Percentiles rank a stretch among this genome's conserved stretches.
Evolutionary conservation across 1,284 basidiomycete species (phyloP).

Genomic region (Flammula alnicola): DNA sequence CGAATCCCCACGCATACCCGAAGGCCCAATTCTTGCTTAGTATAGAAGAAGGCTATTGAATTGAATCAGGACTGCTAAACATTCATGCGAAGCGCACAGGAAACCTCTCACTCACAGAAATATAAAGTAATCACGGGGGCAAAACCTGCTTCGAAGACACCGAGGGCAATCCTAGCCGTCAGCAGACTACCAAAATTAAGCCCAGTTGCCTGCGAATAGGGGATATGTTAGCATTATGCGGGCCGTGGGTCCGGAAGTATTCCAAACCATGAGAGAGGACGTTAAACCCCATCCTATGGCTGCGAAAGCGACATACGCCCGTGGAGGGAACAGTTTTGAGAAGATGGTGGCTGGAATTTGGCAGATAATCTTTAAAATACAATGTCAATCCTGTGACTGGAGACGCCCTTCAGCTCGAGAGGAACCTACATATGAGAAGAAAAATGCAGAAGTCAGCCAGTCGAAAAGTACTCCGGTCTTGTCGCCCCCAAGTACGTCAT

Average conservation of each 20-base stretch:
- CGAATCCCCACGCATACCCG: slow-evolving; percentile 39
- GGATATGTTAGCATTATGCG: slow-evolving; percentile 6
- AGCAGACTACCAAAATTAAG: slow-evolving; percentile 64
- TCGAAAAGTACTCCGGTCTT: slow-evolving; percentile 68
- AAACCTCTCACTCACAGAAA: slow-evolving; percentile 53
- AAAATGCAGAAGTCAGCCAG: slow-evolving; percentile 78
- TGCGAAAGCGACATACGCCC: slow-evolving; percentile 66
- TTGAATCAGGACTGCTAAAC: background rate
- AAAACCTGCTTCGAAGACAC: slow-evolving; percentile 76
- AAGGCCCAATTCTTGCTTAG: slow-evolving; percentile 71
- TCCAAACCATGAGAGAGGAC: slow-evolving; percentile 69
- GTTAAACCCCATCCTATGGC: slow-evolving; percentile 74
- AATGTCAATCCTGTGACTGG: background rate
- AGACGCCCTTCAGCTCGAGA: background rate
- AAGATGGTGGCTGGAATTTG: slow-evolving; percentile 71
- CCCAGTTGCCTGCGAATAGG: slow-evolving; percentile 50
- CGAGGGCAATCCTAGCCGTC: slow-evolving; percentile 62
- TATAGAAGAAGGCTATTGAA: slow-evolving; percentile 71
- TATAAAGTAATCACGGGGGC: slow-evolving; percentile 77
- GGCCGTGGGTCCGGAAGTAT: background rate
- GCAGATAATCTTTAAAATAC: slow-evolving; percentile 56
- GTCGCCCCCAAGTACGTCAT: slow-evolving; percentile 69
- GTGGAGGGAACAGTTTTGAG: slow-evolving; percentile 70
- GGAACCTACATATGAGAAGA: slow-evolving; percentile 71
- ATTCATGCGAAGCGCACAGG: background rate